phyloP scores from a whole-genome alignment of 176 grass and related monocot genomes.

The Ananas comosus region DNA sequence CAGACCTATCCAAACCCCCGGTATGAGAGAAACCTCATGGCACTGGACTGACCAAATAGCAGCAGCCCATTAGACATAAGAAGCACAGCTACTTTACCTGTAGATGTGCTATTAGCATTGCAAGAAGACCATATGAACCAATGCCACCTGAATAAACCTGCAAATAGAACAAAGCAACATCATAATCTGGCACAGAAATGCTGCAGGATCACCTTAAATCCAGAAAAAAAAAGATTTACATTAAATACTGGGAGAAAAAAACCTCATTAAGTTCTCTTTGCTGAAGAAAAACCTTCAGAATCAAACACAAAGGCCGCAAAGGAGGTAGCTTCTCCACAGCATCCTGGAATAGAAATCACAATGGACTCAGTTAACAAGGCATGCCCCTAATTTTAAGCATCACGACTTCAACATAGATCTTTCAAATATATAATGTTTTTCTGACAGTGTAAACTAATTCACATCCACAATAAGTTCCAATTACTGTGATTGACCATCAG shows the following conservation, averaged over 20 bases:
- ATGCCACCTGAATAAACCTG: constrained; percentile 94
- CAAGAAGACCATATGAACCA: constrained; percentile 96
- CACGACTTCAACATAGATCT: no score
- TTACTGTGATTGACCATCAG: not conserved
- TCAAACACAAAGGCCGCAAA: constrained; percentile 80
- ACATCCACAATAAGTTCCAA: not conserved
- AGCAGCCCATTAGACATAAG: not conserved
- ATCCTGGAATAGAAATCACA: constrained; percentile 35
- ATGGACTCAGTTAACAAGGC: constrained; percentile 3
- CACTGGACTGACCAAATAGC: not conserved
- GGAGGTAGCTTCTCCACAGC: constrained; percentile 79
- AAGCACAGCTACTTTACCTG: constrained; percentile 34
- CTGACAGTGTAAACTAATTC: not conserved
- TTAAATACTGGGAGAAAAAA: constrained; percentile 12
- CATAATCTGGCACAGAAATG: constrained; percentile 9
- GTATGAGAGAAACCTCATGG: not conserved
- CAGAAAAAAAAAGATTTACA: not conserved
- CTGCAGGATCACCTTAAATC: not conserved
- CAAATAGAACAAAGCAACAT: constrained; percentile 12
- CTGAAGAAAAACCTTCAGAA: constrained; percentile 97
- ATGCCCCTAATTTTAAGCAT: not conserved
- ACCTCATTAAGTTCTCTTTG: constrained; percentile 99
- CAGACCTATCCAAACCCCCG: not conserved
- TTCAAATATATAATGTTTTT: no score
- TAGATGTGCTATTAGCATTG: constrained; percentile 88